Base-by-base conservation (phyloP, 306 rosid genomes). In the Parietaria judaica region DNA sequence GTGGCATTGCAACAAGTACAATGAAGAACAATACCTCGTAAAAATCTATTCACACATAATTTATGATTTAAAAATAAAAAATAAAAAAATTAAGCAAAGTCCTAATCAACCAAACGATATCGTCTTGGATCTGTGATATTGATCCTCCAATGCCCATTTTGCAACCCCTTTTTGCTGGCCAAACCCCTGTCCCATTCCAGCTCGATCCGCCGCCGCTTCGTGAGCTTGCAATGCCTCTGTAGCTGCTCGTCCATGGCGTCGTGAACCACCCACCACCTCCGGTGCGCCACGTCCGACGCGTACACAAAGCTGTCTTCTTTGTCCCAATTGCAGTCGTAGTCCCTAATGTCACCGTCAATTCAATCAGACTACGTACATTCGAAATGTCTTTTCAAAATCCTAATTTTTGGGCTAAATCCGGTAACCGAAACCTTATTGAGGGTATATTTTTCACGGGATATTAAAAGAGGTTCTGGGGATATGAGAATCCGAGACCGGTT, bases 281-380 rank as follows among this genome's bases (percentile, higher is more conserved):
- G 55, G 43, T 92, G 98, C 1, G 98, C 98, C 63, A 82, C 94
- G 66, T 92, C 96, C 39, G 95, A 88, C 3, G 98, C 98, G 56
- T 92, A 92, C 1, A 92, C 96, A 7, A 72, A 74, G 13, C 84
- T 89, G 35, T 82, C 85, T 17, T 38, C 66, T 8, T 75, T 65
- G 44, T 88, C 87, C 96, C 96, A 92, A 14, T 92, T 92, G 47
- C 98, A 92, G 14, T 92, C 98, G 14, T 92, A 92, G 66, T 92
- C 98, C 41, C 96, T 41, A 8, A 5, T 41, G 3, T 41, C 9
- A 41, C 9, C 9, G 3, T 41, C 6, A 8, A 23, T 23, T 23
- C 2, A 23, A n/a, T n/a, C n/a, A n/a, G n/a, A n/a, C n/a, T n/a
- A n/a, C n/a, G n/a, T n/a, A n/a, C n/a, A n/a, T n/a, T n/a, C n/a